These are phyloP conservation scores for Lepraria neglecta DNA, from an alignment of 495 filamentous ascomycete genomes.

Conservation along the genomic window DNA sequence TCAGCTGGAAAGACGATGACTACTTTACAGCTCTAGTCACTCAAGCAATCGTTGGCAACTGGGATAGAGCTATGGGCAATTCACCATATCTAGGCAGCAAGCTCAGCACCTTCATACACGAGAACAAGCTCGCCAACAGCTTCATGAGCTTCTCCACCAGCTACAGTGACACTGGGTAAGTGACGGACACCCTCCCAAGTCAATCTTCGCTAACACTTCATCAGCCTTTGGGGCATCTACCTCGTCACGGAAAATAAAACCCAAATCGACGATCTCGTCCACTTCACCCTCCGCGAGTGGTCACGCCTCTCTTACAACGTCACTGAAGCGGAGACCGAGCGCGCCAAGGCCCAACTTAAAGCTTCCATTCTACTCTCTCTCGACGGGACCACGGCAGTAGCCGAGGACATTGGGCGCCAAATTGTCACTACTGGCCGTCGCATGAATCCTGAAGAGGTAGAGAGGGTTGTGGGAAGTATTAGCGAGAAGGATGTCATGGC, in stretches of 20 bases:
- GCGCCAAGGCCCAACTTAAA: constrained; percentile 98
- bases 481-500: constrained; percentile 96
- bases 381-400: constrained; percentile 92
- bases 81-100: constrained; percentile 94
- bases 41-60: constrained; percentile 99
- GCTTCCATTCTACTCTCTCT: constrained; percentile 94
- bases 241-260: constrained; percentile 85
- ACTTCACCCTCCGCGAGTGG: constrained; percentile 99
- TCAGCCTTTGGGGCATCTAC: constrained; percentile 98
- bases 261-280: constrained; percentile 85
- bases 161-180: constrained; percentile 98
- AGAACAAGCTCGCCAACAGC: constrained; percentile 92
- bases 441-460: constrained; percentile 86
- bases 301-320: constrained; percentile 82
- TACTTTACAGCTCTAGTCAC: constrained; percentile 98
- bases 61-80: constrained; percentile 97
- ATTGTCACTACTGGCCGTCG: constrained; percentile 94
- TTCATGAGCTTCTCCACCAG: constrained; percentile 99
- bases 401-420: constrained; percentile 97
- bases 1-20: constrained; percentile 97
- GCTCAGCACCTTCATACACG: constrained; percentile 85
- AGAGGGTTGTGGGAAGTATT: constrained; percentile 76
- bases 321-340: constrained; percentile 85
- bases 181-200: constrained; percentile 13
- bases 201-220: constrained; percentile 15